Conservation (phyloP, 2,329 filamentous ascomycete genomes). For the Harringtonia lauricola region DNA sequence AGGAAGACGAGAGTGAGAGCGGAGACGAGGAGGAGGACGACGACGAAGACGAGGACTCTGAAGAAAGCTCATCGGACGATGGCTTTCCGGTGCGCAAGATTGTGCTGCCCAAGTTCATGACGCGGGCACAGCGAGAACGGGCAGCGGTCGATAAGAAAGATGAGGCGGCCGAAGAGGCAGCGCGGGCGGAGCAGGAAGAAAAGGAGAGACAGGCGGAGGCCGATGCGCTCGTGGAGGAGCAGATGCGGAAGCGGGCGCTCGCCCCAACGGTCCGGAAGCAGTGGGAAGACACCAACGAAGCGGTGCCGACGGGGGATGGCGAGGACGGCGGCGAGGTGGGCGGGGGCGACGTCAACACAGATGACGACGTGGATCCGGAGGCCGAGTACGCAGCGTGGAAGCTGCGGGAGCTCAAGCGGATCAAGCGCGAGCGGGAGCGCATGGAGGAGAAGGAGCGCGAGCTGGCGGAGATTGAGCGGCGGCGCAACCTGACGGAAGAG, state of each 20-base stretch:
- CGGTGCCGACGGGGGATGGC: conserved; percentile 29
- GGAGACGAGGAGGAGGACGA: conserved; percentile 40
- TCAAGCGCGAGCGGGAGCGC: conserved; percentile 75
- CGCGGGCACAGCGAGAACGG: conserved; percentile 40
- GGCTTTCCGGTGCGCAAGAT: conserved; percentile 51
- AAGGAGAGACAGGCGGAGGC: conserved; percentile 57
- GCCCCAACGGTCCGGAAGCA: conserved; percentile 59
- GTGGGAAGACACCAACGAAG: conserved; percentile 65
- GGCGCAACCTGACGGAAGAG: conserved; percentile 75
- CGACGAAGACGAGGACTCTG: conserved; percentile 24
- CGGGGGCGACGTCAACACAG: conserved; percentile 75
- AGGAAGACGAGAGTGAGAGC: conserved; percentile 28
- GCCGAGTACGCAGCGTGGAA: conserved; percentile 91
- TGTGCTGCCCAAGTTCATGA: conserved; percentile 53
- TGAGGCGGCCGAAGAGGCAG: conserved; percentile 23
- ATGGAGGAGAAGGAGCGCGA: conserved; percentile 80
- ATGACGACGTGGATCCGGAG: conserved; percentile 74
- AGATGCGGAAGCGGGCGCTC: conserved; percentile 71
- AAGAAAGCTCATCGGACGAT: conserved; percentile 30
- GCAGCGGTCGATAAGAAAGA: conserved; percentile 22
- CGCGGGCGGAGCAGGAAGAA: conserved; percentile 24
- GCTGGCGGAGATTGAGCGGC: conserved; percentile 77
- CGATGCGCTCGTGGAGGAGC: conserved; percentile 75
- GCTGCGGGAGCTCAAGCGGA: conserved; percentile 76
- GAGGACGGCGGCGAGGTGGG: conserved; percentile 80